Percentiles rank a stretch among this genome's conserved stretches.
These are phyloP conservation scores for Cyathus striatus DNA, from an alignment of 768 basidiomycete species.

Conservation along the genomic window DNA sequence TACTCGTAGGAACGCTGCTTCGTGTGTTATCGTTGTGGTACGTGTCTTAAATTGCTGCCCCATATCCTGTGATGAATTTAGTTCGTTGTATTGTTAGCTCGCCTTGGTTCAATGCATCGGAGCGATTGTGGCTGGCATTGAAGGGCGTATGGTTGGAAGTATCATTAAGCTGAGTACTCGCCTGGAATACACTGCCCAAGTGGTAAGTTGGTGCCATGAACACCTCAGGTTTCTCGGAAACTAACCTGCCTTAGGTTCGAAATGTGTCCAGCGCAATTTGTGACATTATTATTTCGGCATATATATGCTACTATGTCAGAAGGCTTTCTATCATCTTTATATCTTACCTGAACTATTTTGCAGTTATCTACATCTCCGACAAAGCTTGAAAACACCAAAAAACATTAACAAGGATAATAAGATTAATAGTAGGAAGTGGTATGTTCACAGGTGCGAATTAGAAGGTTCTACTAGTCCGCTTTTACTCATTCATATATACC, in stretches of 20 bases:
- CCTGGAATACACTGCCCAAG: not conserved
- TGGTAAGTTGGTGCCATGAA: not conserved
- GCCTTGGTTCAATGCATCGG: not conserved
- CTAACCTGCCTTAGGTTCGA: not conserved
- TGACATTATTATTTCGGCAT: not conserved
- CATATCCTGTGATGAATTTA: not conserved
- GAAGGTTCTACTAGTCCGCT: not conserved
- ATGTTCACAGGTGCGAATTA: not conserved
- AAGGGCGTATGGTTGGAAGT: not conserved
- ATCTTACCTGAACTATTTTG: not conserved
- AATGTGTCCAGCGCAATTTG: not conserved
- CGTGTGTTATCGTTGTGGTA: not conserved
- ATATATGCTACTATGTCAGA: not conserved
- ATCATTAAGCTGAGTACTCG: not conserved
- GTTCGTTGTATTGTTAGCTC: not conserved
- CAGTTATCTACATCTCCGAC: not conserved
- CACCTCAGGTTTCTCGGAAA: not conserved
- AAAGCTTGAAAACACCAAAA: not conserved
- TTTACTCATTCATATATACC: not conserved
- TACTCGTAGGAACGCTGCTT: not conserved
- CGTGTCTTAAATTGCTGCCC: not conserved
- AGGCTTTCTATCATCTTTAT: not conserved
- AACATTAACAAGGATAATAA: not conserved
- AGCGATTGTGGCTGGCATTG: not conserved
- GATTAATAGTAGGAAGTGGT: not conserved